phyloP scores from a whole-genome alignment of 768 basidiomycete species.

The Dioszegia crocea region DNA sequence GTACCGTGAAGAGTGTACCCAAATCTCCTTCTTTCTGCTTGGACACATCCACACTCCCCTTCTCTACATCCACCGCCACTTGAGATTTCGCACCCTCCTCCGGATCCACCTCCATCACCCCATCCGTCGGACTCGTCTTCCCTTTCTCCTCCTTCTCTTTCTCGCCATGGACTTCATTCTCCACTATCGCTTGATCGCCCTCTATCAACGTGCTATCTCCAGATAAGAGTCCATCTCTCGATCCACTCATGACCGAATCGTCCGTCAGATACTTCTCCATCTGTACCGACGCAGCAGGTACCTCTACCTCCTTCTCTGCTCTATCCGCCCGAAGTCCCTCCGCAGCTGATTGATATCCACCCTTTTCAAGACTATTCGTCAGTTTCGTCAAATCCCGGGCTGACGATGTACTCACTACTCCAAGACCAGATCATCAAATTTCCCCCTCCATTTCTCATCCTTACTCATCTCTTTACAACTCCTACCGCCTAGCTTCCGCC shows the following conservation, averaged over 20 bases:
- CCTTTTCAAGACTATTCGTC: conserved; percentile 7
- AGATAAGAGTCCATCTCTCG: background rate
- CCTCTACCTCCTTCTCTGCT: background rate
- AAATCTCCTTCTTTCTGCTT: background rate
- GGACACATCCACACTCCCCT: too few relatives aligned
- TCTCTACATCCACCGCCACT: too few relatives aligned
- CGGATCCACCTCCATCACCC: background rate
- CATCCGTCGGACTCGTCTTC: background rate
- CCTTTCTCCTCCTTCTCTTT: background rate
- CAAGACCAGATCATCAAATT: conserved; percentile 4
- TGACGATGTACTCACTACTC: conserved; percentile 11
- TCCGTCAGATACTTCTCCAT: background rate
- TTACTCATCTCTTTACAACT: background rate
- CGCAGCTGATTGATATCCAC: background rate
- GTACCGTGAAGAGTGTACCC: conserved; percentile 1
- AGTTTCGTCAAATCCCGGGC: background rate
- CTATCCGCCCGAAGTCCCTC: background rate
- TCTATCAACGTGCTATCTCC: background rate
- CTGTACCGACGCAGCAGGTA: background rate
- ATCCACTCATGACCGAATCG: background rate
- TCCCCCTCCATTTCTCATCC: conserved; percentile 7
- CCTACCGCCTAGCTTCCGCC: background rate
- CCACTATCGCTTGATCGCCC: background rate
- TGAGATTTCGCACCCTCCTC: too few relatives aligned
- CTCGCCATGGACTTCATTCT: too few relatives aligned